Evolutionary conservation across 768 basidiomycete species (phyloP).

Genomic region (Trametopsis cervina): DNA sequence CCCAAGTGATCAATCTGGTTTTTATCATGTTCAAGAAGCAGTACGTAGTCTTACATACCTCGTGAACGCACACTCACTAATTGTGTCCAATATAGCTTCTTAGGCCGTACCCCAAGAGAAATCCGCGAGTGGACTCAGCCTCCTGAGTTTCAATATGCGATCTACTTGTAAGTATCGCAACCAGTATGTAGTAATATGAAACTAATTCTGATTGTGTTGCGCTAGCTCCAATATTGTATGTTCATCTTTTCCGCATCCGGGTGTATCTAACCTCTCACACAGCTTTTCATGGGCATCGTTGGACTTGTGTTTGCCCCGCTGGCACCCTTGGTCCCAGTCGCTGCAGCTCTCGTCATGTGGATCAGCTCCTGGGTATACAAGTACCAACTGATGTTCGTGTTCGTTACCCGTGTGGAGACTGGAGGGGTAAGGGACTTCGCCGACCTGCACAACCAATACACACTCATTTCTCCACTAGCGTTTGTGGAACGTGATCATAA

Average conservation of each 20-base stretch:
- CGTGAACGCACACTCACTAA: too few species aligned
- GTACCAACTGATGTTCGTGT: conserved; percentile 96
- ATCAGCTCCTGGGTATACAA: conserved; percentile 85
- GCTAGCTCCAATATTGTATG: conserved; percentile 52
- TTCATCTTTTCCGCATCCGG: conserved; percentile 19
- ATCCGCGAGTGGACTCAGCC: conserved; percentile 89
- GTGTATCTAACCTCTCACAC: conserved; percentile 4
- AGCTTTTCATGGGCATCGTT: conserved; percentile 91
- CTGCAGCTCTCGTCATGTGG: conserved; percentile 85
- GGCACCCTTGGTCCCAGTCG: conserved; percentile 83
- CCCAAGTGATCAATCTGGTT: conserved; percentile 87
- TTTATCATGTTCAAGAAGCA: conserved; percentile 80
- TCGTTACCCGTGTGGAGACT: conserved; percentile 80
- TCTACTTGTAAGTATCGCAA: conserved; percentile 63
- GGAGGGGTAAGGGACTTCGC: conserved; percentile 65
- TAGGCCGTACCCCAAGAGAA: conserved; percentile 87
- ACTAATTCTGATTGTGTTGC: too few species aligned
- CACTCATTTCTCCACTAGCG: conserved; percentile 40
- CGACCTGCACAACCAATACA: background rate
- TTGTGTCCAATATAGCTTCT: conserved; percentile 56
- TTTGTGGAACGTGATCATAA: conserved; percentile 90
- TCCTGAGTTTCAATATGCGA: conserved; percentile 80
- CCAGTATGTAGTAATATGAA: background rate
- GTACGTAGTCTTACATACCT: conserved; percentile 33
- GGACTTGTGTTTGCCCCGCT: conserved; percentile 91